Percentiles rank a stretch among this genome's conserved stretches.
These are phyloP conservation scores for Yamadazyma triangularis DNA, from an alignment of 1,139 yeast genomes.

Conservation along the genomic window DNA sequence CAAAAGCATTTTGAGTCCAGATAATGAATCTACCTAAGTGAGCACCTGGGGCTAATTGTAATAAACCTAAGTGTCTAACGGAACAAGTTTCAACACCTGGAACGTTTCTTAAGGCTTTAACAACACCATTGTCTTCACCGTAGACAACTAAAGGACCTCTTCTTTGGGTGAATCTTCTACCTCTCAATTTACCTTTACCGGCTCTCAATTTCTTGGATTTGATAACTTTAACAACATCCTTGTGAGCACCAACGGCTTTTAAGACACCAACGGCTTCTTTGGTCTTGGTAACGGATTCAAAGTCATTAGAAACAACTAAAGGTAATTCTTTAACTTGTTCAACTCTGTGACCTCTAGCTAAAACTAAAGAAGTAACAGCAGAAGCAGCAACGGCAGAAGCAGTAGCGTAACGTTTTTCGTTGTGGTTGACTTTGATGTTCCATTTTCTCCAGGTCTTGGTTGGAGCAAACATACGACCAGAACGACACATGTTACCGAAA, in stretches of 20 bases:
- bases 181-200: constrained; percentile 99
- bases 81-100: constrained; percentile 99
- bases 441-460: constrained; percentile 99
- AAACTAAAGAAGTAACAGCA: constrained; percentile 95
- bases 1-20: constrained; percentile 99
- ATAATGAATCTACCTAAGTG: constrained; percentile 99
- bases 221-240: constrained; percentile 96
- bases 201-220: constrained; percentile 99
- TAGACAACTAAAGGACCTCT: constrained; percentile 99
- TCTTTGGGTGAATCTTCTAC: constrained; percentile 99
- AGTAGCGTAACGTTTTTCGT: constrained; percentile 99
- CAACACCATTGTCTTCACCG: constrained; percentile 96
- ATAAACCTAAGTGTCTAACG: constrained; percentile 89
- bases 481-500: constrained; percentile 99
- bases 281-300: constrained; percentile 93
- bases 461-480: constrained; percentile 99
- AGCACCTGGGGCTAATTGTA: constrained; percentile 99
- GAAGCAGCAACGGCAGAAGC: constrained; percentile 99
- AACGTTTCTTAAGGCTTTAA: constrained; percentile 98
- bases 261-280: constrained; percentile 98
- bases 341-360: constrained; percentile 99
- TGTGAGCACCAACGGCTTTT: constrained; percentile 98
- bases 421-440: constrained; percentile 99
- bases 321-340: constrained; percentile 99
- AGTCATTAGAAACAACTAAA: constrained; percentile 90